Evolutionary conservation across 164 flowering plant genomes (phyloP).

Genomic region (Stephania japonica): DNA sequence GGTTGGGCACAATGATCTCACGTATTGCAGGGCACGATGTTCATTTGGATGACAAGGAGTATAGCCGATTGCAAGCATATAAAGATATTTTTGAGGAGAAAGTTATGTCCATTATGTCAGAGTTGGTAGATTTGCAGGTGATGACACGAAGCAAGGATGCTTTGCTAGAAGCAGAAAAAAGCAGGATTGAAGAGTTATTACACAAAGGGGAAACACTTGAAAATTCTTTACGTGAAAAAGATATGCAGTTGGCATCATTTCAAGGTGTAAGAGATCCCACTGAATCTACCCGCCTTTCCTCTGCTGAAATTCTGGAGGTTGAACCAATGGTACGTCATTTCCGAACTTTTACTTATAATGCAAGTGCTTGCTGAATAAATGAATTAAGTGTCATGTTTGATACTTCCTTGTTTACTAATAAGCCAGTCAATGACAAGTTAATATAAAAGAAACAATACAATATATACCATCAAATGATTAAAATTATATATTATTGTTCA

Average conservation of each 20-base stretch:
- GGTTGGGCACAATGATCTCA: conserved; percentile 50
- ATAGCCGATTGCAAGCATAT: conserved; percentile 25
- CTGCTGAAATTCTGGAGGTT: conserved; percentile 60
- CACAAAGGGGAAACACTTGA: conserved; percentile 49
- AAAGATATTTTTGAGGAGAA: conserved; percentile 53
- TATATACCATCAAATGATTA: no score
- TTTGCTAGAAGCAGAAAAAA: conserved; percentile 55
- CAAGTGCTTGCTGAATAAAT: not conserved
- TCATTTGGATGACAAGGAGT: conserved; percentile 26
- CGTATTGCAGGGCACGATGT: conserved; percentile 30
- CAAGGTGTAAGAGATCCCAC: conserved; percentile 41
- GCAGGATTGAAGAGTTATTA: conserved; percentile 53
- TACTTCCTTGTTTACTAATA: no score
- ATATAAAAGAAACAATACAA: no score
- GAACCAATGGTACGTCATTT: conserved; percentile 65
- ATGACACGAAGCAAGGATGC: conserved; percentile 52
- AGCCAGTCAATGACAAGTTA: no score
- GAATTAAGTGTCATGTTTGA: no score
- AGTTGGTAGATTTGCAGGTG: conserved; percentile 47
- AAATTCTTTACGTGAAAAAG: conserved; percentile 62
- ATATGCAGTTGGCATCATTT: conserved; percentile 47
- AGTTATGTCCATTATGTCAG: conserved; percentile 46
- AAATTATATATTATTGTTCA: no score
- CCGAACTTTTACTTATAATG: not conserved
- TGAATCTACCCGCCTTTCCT: conserved; percentile 24